Evolutionary conservation across 768 basidiomycete genomes (phyloP).

Genomic region (Jaapia argillacea): DNA sequence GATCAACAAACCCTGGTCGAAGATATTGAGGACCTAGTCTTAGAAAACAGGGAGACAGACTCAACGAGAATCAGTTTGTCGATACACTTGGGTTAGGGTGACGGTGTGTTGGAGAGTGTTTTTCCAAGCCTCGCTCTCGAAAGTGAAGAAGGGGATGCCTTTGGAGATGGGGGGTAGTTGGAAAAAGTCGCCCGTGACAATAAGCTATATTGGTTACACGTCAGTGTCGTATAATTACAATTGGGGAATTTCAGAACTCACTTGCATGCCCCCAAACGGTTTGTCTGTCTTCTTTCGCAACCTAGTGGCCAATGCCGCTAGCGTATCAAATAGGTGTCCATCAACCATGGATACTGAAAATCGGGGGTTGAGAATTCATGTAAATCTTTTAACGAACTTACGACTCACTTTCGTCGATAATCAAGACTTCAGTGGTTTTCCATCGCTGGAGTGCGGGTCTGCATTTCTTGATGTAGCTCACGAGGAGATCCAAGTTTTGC

Average conservation of each 20-base stretch:
- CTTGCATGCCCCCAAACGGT: slow-evolving; percentile 65
- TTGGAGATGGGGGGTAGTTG: slow-evolving; percentile 53
- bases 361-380: background rate
- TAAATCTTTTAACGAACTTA: too few species aligned
- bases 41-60: background rate
- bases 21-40: background rate
- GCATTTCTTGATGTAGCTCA: slow-evolving; percentile 39
- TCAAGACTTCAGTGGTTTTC: slow-evolving; percentile 44
- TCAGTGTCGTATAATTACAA: background rate
- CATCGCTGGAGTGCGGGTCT: slow-evolving; percentile 47
- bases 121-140: slow-evolving; percentile 52
- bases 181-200: slow-evolving; percentile 60
- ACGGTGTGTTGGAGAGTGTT: slow-evolving; percentile 49
- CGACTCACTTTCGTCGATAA: slow-evolving; percentile 53
- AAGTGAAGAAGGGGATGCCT: slow-evolving; percentile 46
- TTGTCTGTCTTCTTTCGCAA: slow-evolving; percentile 37
- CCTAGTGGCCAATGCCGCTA: slow-evolving; percentile 38
- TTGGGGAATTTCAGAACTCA: slow-evolving; percentile 8
- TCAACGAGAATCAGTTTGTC: slow-evolving; percentile 65
- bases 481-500: slow-evolving; percentile 34
- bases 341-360: slow-evolving; percentile 61
- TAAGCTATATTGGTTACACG: slow-evolving; percentile 23
- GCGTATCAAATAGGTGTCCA: slow-evolving; percentile 48
- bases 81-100: slow-evolving; percentile 61
- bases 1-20: slow-evolving; percentile 48